These are phyloP conservation scores for Termitomyces sp. DNA, from an alignment of 768 basidiomycete species.

Conservation along the genomic window DNA sequence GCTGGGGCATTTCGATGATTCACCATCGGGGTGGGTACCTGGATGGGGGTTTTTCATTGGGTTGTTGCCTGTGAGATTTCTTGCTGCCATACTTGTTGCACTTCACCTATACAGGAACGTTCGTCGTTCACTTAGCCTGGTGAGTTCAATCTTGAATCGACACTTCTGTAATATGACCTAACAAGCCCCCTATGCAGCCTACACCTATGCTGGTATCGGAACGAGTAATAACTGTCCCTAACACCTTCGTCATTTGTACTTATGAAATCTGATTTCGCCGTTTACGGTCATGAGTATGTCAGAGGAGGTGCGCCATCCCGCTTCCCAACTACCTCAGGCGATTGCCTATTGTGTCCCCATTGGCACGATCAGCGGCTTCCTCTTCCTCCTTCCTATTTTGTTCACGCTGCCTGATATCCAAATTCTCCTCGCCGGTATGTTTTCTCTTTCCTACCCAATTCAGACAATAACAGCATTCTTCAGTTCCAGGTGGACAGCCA, in stretches of 20 bases:
- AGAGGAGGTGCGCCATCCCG: constrained; percentile 60
- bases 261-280: neutral
- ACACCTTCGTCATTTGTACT: neutral
- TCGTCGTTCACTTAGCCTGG: constrained; percentile 22
- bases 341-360: constrained; percentile 51
- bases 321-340: constrained; percentile 47
- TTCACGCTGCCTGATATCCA: constrained; percentile 59
- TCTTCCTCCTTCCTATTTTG: constrained; percentile 57
- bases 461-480: neutral
- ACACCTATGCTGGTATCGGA: constrained; percentile 54
- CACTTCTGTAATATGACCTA: neutral
- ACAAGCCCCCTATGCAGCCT: constrained; percentile 26
- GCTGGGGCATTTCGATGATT: constrained; percentile 52
- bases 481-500: constrained; percentile 59
- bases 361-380: constrained; percentile 41
- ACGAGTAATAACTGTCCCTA: constrained; percentile 39
- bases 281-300: constrained; percentile 57
- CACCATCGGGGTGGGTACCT: constrained; percentile 61
- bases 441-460: neutral
- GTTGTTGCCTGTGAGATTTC: constrained; percentile 41
- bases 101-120: constrained; percentile 1
- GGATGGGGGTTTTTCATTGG: constrained; percentile 71
- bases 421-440: constrained; percentile 43
- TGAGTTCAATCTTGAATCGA: constrained; percentile 8
- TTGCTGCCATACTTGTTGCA: neutral